phyloP scores from a whole-genome alignment of 257 asterid genomes.

The Ehretia macrophylla region DNA sequence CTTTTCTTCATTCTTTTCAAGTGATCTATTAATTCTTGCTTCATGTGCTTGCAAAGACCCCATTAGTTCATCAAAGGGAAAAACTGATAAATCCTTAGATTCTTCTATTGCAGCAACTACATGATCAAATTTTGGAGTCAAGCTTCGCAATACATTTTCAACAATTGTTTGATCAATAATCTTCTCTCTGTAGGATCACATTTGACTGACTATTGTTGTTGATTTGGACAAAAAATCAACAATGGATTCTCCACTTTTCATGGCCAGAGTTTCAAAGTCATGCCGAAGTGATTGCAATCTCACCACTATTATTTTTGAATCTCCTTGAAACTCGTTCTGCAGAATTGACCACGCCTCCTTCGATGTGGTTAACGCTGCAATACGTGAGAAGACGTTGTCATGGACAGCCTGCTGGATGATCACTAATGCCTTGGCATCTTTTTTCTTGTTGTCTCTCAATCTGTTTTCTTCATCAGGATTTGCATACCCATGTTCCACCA shows the following conservation, averaged over 20 bases:
- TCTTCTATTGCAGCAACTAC: conserved; percentile 12
- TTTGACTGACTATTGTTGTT: neutral
- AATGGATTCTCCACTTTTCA: neutral
- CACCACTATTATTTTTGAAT: neutral
- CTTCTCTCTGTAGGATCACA: neutral
- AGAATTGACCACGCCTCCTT: neutral
- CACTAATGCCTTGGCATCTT: conserved; percentile 3
- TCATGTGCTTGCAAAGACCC: conserved; percentile 5
- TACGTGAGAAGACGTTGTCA: neutral
- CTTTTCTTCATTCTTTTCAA: neutral
- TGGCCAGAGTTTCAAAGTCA: conserved; percentile 2
- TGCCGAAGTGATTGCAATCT: neutral
- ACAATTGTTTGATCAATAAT: neutral
- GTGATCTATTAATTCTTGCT: neutral
- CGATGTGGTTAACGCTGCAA: neutral
- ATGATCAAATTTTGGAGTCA: neutral
- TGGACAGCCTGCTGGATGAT: conserved; percentile 1
- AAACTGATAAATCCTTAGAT: conserved; percentile 3
- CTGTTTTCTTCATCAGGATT: neutral
- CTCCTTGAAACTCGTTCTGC: neutral
- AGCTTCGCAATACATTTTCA: conserved; percentile 2
- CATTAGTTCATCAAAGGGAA: conserved; percentile 4
- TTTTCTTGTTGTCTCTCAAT: neutral
- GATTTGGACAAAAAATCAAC: neutral
- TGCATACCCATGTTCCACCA: conserved; percentile 3